Percentiles rank a stretch among this genome's conserved stretches.
Evolutionary conservation across 257 asterid species (phyloP).

Genomic region (Forsythia viridissima): DNA sequence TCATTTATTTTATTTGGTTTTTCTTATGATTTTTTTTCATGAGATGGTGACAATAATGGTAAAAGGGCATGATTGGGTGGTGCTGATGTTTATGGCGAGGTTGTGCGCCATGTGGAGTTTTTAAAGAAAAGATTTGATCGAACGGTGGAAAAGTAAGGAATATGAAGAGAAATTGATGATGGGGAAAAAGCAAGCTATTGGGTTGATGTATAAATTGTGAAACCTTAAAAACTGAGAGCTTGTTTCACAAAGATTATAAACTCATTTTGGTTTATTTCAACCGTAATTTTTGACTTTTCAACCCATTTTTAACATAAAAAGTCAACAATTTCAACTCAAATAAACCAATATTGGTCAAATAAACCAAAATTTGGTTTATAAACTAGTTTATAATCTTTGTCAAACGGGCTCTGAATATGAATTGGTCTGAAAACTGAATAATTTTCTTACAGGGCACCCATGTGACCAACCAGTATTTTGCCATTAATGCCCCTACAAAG

Average conservation of each 20-base stretch:
- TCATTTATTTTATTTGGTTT: not conserved
- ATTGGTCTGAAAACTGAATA: constrained; percentile 15
- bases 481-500: not conserved
- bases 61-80: not conserved
- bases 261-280: no score
- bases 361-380: no score
- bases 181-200: not conserved
- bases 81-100: constrained; percentile 20
- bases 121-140: constrained; percentile 27
- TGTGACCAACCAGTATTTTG: not conserved
- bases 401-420: no score
- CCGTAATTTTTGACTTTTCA: no score
- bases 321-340: no score
- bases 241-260: no score
- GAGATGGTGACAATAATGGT: not conserved
- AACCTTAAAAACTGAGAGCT: constrained; percentile 46
- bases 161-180: not conserved
- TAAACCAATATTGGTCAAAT: no score
- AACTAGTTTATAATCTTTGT: no score
- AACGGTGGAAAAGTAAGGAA: constrained; percentile 16
- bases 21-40: not conserved
- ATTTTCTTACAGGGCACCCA: constrained; percentile 19
- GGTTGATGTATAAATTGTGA: constrained; percentile 2
- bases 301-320: no score
- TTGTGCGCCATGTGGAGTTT: constrained; percentile 10